Base-by-base conservation (phyloP, 495 filamentous ascomycete species). In the Lepidopterella palustris region DNA sequence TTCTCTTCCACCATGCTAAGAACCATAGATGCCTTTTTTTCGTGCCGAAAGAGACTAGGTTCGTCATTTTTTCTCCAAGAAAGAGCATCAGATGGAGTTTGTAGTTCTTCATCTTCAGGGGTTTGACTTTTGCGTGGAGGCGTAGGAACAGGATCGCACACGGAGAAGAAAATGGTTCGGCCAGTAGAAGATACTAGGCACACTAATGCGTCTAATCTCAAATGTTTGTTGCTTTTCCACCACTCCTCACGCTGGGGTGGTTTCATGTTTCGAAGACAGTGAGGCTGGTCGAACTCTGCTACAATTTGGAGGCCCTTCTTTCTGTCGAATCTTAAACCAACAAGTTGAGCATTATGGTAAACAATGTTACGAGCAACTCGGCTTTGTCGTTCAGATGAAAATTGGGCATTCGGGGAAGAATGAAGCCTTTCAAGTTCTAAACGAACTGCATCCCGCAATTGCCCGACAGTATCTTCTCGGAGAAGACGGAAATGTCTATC, bases 401-500 rank as follows among this genome's bases (percentile, higher is more conserved):
- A 15, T n/a, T 48, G 13, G 11, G 11, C 15, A 50, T 21, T 28
- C 4, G 10, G 21, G 3, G 8, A 18, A 24, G 18, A 11, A 55
- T 50, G 26, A 6, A 31, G 53, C 8, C 45, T 25, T 8, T 26
- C 31, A 23, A 59, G 13, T 42, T 58, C 55, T 8, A 25, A n/a
- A 18, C 35, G n/a, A 4, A 86, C 76, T 4, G 79, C 78, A 64
- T 88, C 83, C 45, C 81, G 72, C 2, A 88, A 73, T 61, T 81
- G 81, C 4, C 85, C 84, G 1, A 85, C 69, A 0, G 79, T 84
- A 66, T 89, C 84, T 70, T 87, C 83, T 11, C 85, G 75, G 5
- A 88, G 71, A 3, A 90, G 76, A 18, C 87, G 77, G 58, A 90
- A 89, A 61, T 90, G 83, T 53, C 82, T 73, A 64, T 92, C 87